These are phyloP conservation scores for Lathyrus oleraceus DNA, from an alignment of 306 rosid genomes.

Conservation along the genomic window DNA sequence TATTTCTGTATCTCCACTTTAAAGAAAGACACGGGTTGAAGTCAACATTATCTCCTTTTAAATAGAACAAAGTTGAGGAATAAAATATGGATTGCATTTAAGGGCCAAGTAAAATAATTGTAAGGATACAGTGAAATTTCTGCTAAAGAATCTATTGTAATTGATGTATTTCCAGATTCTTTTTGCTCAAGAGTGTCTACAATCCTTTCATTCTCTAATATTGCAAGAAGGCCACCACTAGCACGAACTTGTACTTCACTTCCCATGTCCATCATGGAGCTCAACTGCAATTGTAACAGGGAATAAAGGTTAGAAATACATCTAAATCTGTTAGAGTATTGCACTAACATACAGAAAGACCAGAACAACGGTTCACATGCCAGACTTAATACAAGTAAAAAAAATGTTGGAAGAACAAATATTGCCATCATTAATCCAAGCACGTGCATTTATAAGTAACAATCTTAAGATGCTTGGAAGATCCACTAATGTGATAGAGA, in stretches of 20 bases:
- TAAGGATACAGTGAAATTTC: constrained; percentile 89
- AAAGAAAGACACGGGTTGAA: constrained; percentile 47
- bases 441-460: constrained; percentile 23
- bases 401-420: constrained; percentile 16
- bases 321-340: constrained; percentile 24
- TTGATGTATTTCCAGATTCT: constrained; percentile 76
- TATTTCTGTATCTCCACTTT: constrained; percentile 64
- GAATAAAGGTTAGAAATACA: constrained; percentile 10
- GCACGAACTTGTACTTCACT: constrained; percentile 95
- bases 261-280: constrained; percentile 96
- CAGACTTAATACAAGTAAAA: constrained; percentile 27
- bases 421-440: constrained; percentile 14
- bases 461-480: constrained; percentile 21
- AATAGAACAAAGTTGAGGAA: constrained; percentile 28
- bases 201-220: constrained; percentile 85
- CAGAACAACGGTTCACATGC: constrained; percentile 3
- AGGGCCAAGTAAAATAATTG: constrained; percentile 24
- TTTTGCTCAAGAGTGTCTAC: constrained; percentile 82
- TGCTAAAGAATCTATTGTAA: constrained; percentile 70
- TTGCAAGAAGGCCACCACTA: constrained; percentile 97
- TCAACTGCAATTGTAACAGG: constrained; percentile 57
- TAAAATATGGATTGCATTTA: constrained; percentile 28
- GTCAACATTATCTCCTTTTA: constrained; percentile 19
- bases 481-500: constrained; percentile 28
- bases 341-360: constrained; percentile 18